Base-by-base conservation (phyloP, 1,284 basidiomycete genomes). In the Fomitopsis schrenkii region DNA sequence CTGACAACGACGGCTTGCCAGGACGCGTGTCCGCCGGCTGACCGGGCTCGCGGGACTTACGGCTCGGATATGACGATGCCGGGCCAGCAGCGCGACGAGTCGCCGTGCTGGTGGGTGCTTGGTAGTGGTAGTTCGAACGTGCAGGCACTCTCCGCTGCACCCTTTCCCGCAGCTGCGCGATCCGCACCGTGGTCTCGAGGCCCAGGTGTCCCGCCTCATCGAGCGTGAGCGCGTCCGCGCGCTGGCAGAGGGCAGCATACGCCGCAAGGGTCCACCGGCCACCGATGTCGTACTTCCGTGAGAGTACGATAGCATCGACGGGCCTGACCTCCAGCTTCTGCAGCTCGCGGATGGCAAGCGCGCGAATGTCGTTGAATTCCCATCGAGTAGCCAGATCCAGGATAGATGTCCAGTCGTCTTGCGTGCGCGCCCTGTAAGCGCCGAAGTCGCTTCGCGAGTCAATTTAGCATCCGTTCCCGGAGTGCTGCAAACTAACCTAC, bases 381-480 rank as follows among this genome's bases (percentile, higher is more conserved):
- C 72, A 75, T 36, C 70, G 65, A 5, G 71, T 70, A 14, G 76
- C 69, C 48, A 78, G 67, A 52, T 64, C 59, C 28, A 77, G 71
- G 38, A 77, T 69, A 19, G 76, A 75, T 2, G 64, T 68, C 76
- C 77, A 78, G 59, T 76, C 76, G 8, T 73, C 73, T 3, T 66
- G 57, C 15, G 71, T 73, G 28, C 60, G 50, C n/a, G 69, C 60
- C 28, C 63, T 64, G 62, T 60, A 60, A 4, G 56, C 42, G 30
- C 64, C 66, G 59, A 68, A 68, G 30, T 55, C 53, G n/a, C 71
- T 72, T 64, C 19, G 40, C 44, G 22, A 15, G 38, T 45, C 7
- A 50, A 9, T 40, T 22, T 12, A 52, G 42, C 5, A 14, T 35
- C 9, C n/a, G 35, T 22, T 33, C 17, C 10, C 5, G 15, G 14